These are phyloP conservation scores for Dictyostelium discoideum DNA, from an alignment of 78 protist genomes.

Conservation along the genomic window DNA sequence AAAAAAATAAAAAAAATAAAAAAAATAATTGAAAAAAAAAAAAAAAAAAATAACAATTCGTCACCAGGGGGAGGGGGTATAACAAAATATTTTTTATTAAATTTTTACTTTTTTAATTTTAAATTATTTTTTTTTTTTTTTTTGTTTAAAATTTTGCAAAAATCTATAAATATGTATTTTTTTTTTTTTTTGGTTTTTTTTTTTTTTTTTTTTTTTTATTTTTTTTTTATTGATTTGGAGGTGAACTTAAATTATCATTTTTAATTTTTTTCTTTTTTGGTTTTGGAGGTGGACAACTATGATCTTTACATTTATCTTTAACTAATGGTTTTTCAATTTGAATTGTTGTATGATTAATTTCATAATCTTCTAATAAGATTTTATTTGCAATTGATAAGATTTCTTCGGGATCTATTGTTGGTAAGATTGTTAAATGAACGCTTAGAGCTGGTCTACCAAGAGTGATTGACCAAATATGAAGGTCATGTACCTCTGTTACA, in stretches of 20 bases:
- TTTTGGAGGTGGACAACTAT: constrained; percentile 31
- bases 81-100: no score
- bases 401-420: constrained; percentile 18
- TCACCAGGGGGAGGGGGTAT: neutral
- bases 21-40: no score
- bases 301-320: neutral
- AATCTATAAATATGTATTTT: no score
- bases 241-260: neutral
- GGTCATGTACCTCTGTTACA: constrained; percentile 85
- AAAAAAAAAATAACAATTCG: neutral
- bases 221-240: neutral
- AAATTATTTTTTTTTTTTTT: no score
- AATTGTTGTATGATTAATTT: constrained; percentile 87
- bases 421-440: constrained; percentile 67
- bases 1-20: no score
- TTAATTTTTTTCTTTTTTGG: neutral
- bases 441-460: constrained; percentile 68
- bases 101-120: no score
- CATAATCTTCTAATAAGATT: constrained; percentile 21
- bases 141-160: neutral
- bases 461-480: constrained; percentile 92
- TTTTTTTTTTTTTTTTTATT: no score
- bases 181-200: no score
- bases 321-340: constrained; percentile 76
- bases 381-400: constrained; percentile 48